These are phyloP conservation scores for Aspergillus mulundensis DNA, from an alignment of 495 filamentous ascomycete genomes.

Conservation along the genomic window DNA sequence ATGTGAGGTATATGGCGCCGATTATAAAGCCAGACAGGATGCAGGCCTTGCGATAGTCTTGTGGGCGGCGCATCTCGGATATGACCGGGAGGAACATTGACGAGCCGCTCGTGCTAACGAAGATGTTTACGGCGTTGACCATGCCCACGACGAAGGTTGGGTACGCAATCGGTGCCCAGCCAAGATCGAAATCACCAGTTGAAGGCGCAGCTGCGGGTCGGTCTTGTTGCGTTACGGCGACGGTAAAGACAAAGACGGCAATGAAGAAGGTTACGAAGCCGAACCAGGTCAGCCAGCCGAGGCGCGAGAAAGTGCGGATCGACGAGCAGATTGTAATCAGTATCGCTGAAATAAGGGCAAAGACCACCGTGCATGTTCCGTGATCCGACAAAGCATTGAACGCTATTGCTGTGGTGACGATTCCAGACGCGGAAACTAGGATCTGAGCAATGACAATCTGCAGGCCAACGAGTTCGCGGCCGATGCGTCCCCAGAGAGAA, in stretches of 20 bases:
- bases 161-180: conserved; percentile 26
- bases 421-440: not conserved
- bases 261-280: conserved; percentile 30
- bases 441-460: not conserved
- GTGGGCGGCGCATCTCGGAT: conserved; percentile 66
- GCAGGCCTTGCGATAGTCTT: conserved; percentile 59
- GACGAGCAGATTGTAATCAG: conserved; percentile 27
- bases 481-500: not conserved
- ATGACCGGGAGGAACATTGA: conserved; percentile 68
- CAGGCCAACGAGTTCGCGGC: not conserved
- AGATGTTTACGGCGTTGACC: conserved; percentile 44
- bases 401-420: conserved; percentile 50
- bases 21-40: conserved; percentile 57
- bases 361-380: conserved; percentile 54
- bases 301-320: conserved; percentile 33
- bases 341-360: conserved; percentile 27
- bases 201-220: conserved; percentile 26
- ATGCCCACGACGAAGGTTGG: conserved; percentile 37
- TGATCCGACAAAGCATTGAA: conserved; percentile 62
- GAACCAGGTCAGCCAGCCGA: conserved; percentile 37
- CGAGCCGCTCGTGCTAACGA: conserved; percentile 57
- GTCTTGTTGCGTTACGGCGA: conserved; percentile 54
- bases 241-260: conserved; percentile 63
- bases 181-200: conserved; percentile 22
- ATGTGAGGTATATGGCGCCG: conserved; percentile 56